phyloP scores from a whole-genome alignment of 805 yeast genomes.

The Wickerhamiella kurtzmanii region DNA sequence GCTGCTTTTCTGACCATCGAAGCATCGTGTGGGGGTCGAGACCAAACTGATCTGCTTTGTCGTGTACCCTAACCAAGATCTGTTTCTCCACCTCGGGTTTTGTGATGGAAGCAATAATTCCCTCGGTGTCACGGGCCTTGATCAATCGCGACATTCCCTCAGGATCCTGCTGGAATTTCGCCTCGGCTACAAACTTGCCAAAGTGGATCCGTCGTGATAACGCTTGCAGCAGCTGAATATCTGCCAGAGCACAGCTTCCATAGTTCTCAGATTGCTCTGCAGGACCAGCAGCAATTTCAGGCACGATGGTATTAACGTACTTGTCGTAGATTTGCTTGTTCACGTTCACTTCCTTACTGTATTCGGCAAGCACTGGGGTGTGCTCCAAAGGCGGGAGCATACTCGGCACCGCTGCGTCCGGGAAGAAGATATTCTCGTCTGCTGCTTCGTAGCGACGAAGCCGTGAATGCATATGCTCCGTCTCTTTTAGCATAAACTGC shows the following conservation, averaged over 20 bases:
- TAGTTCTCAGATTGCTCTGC: conserved; percentile 71
- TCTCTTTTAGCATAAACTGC: conserved; percentile 70
- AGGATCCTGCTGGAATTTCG: conserved; percentile 63
- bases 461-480: conserved; percentile 65
- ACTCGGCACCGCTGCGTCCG: conserved; percentile 48
- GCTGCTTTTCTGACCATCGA: conserved; percentile 47
- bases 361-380: conserved; percentile 65
- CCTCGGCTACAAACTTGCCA: conserved; percentile 95
- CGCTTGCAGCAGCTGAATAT: conserved; percentile 77
- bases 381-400: conserved; percentile 66
- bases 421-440: conserved; percentile 84
- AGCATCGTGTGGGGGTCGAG: conserved; percentile 58
- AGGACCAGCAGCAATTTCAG: conserved; percentile 50
- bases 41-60: conserved; percentile 78
- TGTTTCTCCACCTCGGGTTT: conserved; percentile 75
- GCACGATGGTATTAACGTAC: conserved; percentile 65
- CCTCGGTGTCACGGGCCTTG: conserved; percentile 46
- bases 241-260: conserved; percentile 76
- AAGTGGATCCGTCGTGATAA: conserved; percentile 87
- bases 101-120: conserved; percentile 71
- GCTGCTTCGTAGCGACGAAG: conserved; percentile 87
- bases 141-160: conserved; percentile 55
- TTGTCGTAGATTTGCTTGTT: conserved; percentile 52
- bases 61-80: conserved; percentile 62
- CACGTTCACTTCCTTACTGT: conserved; percentile 61